These are phyloP conservation scores for Leonotis leonurus DNA, from an alignment of 257 asterid species.

Conservation along the genomic window DNA sequence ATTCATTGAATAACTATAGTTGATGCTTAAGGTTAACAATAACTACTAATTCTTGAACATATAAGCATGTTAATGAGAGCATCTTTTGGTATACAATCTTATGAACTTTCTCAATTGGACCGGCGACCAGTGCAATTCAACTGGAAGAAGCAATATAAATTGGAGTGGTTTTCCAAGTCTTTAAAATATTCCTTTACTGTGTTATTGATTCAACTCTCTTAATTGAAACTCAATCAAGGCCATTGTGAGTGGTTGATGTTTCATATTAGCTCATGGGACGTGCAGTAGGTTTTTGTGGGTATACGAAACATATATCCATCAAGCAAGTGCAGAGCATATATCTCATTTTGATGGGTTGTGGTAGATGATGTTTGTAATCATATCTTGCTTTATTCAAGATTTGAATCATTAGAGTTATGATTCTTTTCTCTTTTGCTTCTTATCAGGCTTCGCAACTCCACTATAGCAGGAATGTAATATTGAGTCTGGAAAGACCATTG, in stretches of 20 bases:
- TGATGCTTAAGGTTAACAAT: too few relatives aligned
- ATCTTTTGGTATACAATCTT: not conserved
- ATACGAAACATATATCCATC: too few relatives aligned
- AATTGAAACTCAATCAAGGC: too few relatives aligned
- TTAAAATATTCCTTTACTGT: too few relatives aligned
- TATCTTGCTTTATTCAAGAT: not conserved
- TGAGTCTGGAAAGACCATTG: constrained; percentile 7
- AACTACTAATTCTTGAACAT: not conserved
- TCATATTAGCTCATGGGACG: too few relatives aligned
- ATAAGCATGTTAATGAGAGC: not conserved
- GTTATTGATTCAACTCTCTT: too few relatives aligned
- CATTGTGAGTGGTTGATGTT: too few relatives aligned
- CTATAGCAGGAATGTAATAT: constrained; percentile 29
- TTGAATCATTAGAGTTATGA: not conserved
- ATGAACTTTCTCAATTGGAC: not conserved
- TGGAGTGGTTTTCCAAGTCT: too few relatives aligned
- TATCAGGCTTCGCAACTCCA: constrained; percentile 44
- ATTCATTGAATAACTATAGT: not conserved
- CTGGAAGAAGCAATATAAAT: not conserved
- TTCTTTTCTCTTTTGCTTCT: not conserved
- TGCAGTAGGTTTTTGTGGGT: too few relatives aligned
- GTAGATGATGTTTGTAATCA: not conserved
- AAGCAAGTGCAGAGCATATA: too few relatives aligned
- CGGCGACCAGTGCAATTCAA: not conserved
- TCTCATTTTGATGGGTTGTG: not conserved